phyloP scores from a whole-genome alignment of 495 filamentous ascomycete genomes.

The Extremus antarcticus region DNA sequence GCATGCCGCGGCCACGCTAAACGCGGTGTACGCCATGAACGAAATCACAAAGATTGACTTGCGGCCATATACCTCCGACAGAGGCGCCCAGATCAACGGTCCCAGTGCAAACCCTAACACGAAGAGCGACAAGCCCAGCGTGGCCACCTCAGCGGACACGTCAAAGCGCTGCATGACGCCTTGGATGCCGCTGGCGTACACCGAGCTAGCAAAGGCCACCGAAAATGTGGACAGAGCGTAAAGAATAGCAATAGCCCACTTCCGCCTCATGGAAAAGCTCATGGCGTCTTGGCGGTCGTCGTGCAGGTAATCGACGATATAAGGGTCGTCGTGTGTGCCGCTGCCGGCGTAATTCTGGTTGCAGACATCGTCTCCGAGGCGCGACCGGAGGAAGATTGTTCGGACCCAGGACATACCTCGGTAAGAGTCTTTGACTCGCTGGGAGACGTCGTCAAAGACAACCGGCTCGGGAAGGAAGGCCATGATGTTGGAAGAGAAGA shows the following conservation, averaged over 20 bases:
- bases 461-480: conserved; percentile 5
- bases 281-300: conserved; percentile 14
- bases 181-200: conserved; percentile 41
- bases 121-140: conserved; percentile 41
- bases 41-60: conserved; percentile 43
- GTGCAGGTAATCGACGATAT: conserved; percentile 14
- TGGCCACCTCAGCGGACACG: conserved; percentile 39
- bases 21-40: conserved; percentile 43
- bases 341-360: conserved; percentile 14
- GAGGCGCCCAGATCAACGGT: conserved; percentile 54
- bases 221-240: conserved; percentile 3
- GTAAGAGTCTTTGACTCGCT: conserved; percentile 4
- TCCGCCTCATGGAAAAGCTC: conserved; percentile 8
- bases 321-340: conserved; percentile 12
- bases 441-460: conserved; percentile 3
- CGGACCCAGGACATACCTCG: neutral
- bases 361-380: conserved; percentile 12
- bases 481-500: conserved; percentile 4
- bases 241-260: conserved; percentile 9
- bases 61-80: conserved; percentile 51
- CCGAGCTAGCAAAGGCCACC: conserved; percentile 47
- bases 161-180: conserved; percentile 39
- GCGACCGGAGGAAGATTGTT: conserved; percentile 6
- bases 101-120: conserved; percentile 31
- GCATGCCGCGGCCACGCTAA: conserved; percentile 49